Evolutionary conservation across 345 rosid genomes (phyloP).

Genomic region (Salix arbutifolia): DNA sequence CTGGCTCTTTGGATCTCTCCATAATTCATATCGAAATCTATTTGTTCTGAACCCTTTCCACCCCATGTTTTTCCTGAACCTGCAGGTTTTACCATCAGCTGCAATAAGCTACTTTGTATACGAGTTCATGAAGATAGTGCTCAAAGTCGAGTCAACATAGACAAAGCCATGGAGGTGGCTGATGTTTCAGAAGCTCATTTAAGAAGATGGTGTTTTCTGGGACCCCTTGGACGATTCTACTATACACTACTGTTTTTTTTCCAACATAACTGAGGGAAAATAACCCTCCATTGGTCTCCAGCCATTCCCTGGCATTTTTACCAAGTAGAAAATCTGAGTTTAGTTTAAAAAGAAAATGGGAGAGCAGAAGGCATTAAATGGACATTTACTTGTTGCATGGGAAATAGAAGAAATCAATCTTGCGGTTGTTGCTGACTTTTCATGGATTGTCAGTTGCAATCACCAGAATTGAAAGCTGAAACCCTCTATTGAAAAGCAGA

Average conservation of each 20-base stretch:
- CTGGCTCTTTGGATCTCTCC: too few species aligned
- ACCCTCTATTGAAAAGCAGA: background rate
- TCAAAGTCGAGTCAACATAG: conserved; percentile 62
- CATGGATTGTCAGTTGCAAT: background rate
- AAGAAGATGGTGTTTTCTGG: background rate
- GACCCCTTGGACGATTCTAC: background rate
- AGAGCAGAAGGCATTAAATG: background rate
- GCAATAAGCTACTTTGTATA: conserved; percentile 82
- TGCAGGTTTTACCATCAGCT: conserved; percentile 90
- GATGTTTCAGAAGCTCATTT: background rate
- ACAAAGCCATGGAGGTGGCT: background rate
- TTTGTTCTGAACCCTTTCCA: background rate
- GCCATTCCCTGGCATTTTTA: background rate
- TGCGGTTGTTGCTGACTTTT: background rate
- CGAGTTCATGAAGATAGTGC: conserved; percentile 86
- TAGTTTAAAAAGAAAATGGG: background rate
- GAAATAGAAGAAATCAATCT: background rate
- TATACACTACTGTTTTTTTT: background rate
- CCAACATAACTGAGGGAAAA: background rate
- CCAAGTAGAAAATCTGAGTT: background rate
- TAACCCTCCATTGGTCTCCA: background rate
- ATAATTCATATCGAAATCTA: background rate
- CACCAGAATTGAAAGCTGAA: background rate
- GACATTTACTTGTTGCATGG: background rate
- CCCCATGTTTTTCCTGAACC: background rate